phyloP scores from a whole-genome alignment of 1,284 basidiomycete species.

The Cutaneotrichosporon dermatis region DNA sequence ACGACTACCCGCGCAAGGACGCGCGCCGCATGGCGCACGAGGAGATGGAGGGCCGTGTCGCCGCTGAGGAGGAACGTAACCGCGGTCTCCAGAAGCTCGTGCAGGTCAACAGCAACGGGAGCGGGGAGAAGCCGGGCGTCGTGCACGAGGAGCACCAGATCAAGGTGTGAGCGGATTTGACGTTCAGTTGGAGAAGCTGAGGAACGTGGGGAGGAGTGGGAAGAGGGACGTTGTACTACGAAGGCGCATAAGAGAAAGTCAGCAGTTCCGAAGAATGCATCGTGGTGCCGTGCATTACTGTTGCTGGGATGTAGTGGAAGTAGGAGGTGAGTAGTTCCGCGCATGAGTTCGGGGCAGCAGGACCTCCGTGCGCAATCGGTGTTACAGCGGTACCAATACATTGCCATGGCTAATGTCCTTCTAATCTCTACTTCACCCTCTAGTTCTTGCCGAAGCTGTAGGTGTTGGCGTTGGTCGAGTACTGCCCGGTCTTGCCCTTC shows the following conservation, averaged over 20 bases:
- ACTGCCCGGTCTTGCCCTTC: not conserved
- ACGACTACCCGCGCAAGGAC: slow-evolving; percentile 23
- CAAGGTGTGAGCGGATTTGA: not conserved
- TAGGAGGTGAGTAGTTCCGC: no score
- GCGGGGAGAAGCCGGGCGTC: not conserved
- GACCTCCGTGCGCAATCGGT: no score
- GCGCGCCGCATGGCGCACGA: slow-evolving; percentile 13
- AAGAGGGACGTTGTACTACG: no score
- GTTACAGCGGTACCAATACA: no score
- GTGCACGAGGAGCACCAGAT: not conserved
- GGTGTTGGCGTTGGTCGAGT: not conserved
- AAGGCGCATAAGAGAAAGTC: no score
- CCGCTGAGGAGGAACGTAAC: slow-evolving; percentile 8
- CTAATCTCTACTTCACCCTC: not conserved
- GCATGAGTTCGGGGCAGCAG: no score
- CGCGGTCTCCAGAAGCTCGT: not conserved
- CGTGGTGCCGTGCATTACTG: no score
- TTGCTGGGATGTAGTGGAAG: no score
- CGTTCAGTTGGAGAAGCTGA: no score
- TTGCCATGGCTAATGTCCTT: no score
- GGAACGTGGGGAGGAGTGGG: not conserved
- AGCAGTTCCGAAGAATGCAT: no score
- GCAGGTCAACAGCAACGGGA: not conserved
- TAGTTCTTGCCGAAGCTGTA: not conserved
- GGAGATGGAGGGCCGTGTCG: slow-evolving; percentile 12